phyloP scores from a whole-genome alignment of 768 basidiomycete species.

The Tubosaeta sp. region DNA sequence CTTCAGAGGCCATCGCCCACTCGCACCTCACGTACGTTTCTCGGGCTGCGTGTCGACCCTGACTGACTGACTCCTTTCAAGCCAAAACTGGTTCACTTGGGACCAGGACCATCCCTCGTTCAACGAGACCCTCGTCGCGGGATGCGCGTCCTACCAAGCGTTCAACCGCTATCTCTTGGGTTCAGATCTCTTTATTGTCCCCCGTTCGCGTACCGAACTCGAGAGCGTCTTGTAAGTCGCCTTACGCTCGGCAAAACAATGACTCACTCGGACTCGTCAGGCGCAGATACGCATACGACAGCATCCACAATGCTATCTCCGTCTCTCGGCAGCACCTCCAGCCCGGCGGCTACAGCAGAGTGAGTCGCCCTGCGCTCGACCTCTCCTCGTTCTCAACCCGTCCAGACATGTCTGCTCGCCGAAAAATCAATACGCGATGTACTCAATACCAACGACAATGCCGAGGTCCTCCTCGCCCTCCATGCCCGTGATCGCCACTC shows the following conservation, averaged over 20 bases:
- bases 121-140: conserved; percentile 70
- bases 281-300: conserved; percentile 71
- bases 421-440: conserved; percentile 68
- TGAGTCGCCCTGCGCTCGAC: conserved; percentile 25
- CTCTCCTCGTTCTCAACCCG: not conserved
- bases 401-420: conserved; percentile 64
- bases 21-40: conserved; percentile 56
- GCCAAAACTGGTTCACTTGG: conserved; percentile 67
- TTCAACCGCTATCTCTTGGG: conserved; percentile 71
- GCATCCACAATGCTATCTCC: conserved; percentile 77
- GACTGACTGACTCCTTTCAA: conserved; percentile 28
- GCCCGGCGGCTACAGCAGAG: conserved; percentile 51
- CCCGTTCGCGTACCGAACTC: conserved; percentile 60
- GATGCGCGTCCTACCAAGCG: conserved; percentile 77
- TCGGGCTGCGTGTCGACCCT: not conserved
- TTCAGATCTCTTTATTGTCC: conserved; percentile 66
- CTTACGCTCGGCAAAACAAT: not conserved
- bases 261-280: conserved; percentile 34
- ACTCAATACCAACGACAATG: conserved; percentile 66
- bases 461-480: conserved; percentile 57
- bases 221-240: conserved; percentile 63
- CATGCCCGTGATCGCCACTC: conserved; percentile 37
- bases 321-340: conserved; percentile 60
- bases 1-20: conserved; percentile 71
- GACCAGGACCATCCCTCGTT: conserved; percentile 65